Conservation (phyloP, 1,284 basidiomycete genomes). For the Ceratobasidium sp. region DNA sequence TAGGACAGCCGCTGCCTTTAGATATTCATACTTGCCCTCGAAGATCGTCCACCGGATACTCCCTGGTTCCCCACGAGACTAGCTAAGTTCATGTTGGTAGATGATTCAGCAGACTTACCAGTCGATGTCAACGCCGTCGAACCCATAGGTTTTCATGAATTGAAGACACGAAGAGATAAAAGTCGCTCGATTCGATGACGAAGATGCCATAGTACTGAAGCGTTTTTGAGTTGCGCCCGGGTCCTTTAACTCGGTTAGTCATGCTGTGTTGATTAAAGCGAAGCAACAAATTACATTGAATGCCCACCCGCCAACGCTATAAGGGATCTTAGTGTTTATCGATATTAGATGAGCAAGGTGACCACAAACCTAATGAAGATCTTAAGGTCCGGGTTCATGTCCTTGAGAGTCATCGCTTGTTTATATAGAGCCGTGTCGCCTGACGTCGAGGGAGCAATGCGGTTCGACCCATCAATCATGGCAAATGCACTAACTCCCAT, state of each 20-base stretch:
- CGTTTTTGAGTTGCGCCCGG: slow-evolving; percentile 21
- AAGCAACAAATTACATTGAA: slow-evolving; percentile 6
- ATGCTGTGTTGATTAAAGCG: no score
- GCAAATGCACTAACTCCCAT: slow-evolving; percentile 1
- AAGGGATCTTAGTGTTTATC: neutral
- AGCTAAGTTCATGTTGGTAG: no score
- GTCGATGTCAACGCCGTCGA: slow-evolving; percentile 56
- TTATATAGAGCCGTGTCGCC: slow-evolving; percentile 1
- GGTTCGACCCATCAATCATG: slow-evolving; percentile 22
- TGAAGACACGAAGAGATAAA: slow-evolving; percentile 52
- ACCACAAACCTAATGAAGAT: slow-evolving; percentile 9
- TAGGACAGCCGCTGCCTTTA: no score
- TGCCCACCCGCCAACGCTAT: slow-evolving; percentile 13
- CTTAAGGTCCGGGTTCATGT: slow-evolving; percentile 25
- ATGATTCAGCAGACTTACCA: slow-evolving; percentile 40
- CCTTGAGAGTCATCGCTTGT: slow-evolving; percentile 10
- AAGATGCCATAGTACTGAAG: slow-evolving; percentile 53
- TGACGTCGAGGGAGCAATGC: neutral
- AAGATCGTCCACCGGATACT: slow-evolving; percentile 52
- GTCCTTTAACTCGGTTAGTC: neutral
- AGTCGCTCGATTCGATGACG: slow-evolving; percentile 47
- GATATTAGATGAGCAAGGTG: no score
- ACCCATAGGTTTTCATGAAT: slow-evolving; percentile 52
- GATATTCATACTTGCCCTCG: neutral
- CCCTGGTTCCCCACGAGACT: slow-evolving; percentile 37